Percentiles rank a stretch among this genome's conserved stretches.
phyloP scores from a whole-genome alignment of 2,329 filamentous ascomycete genomes.

The Pseudofabraea citricarpa region DNA sequence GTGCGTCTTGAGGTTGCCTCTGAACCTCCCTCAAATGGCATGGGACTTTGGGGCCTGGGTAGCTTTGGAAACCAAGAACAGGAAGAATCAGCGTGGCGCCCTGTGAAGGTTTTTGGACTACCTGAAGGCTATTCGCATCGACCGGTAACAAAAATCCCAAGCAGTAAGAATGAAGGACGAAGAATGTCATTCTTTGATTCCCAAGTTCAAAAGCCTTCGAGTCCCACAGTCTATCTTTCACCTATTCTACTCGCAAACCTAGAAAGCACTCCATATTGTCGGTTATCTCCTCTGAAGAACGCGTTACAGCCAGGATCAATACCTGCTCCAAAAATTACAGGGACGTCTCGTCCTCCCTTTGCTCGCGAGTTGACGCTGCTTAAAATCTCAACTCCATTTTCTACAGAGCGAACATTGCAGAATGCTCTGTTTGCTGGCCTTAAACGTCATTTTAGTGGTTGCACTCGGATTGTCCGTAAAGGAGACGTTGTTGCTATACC shows the following conservation, averaged over 20 bases:
- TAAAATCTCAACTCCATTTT: conserved; percentile 83
- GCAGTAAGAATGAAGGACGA: conserved; percentile 45
- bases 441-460: conserved; percentile 83
- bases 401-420: conserved; percentile 80
- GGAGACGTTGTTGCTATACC: conserved; percentile 87
- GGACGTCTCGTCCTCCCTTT: conserved; percentile 51
- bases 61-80: conserved; percentile 60
- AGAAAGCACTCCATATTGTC: conserved; percentile 71
- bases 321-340: conserved; percentile 50
- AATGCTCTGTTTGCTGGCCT: conserved; percentile 80
- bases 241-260: conserved; percentile 86
- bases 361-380: conserved; percentile 77
- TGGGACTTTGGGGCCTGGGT: conserved; percentile 62
- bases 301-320: conserved; percentile 42
- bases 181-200: conserved; percentile 62
- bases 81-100: conserved; percentile 66
- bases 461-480: conserved; percentile 74
- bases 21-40: conserved; percentile 65
- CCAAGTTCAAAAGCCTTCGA: conserved; percentile 56
- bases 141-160: conserved; percentile 55
- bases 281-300: conserved; percentile 66
- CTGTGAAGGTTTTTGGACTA: conserved; percentile 83
- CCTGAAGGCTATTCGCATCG: conserved; percentile 68
- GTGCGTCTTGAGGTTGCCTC: conserved; percentile 75
- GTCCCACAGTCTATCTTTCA: conserved; percentile 68